phyloP scores from a whole-genome alignment of 2,329 filamentous ascomycete genomes.

The Chaetomium globosum region DNA sequence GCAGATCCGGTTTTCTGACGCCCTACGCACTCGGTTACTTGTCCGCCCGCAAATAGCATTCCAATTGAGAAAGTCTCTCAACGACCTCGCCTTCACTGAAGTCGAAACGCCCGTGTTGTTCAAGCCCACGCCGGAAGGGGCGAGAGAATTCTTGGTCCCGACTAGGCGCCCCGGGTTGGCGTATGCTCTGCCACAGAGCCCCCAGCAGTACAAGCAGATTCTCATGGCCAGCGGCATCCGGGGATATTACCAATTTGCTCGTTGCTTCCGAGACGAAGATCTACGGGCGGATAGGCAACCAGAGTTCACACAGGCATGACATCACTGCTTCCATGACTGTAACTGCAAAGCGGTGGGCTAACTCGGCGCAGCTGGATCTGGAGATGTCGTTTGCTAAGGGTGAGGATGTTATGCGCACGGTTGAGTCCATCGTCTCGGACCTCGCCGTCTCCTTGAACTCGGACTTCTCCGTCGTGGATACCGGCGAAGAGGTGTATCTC shows the following conservation, averaged over 20 bases:
- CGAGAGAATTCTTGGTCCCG: slow-evolving; percentile 90
- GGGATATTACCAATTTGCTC: slow-evolving; percentile 88
- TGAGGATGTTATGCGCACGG: slow-evolving; percentile 64
- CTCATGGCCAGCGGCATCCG: slow-evolving; percentile 87
- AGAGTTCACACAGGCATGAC: slow-evolving; percentile 82
- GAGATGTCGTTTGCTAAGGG: slow-evolving; percentile 87
- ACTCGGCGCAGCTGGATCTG: slow-evolving; percentile 71
- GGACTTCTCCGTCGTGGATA: slow-evolving; percentile 42
- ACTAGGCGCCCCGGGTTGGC: slow-evolving; percentile 74
- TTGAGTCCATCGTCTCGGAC: slow-evolving; percentile 56
- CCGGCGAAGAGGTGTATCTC: slow-evolving; percentile 40
- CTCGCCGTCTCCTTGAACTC: slow-evolving; percentile 57
- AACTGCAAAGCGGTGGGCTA: background rate
- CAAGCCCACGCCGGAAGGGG: slow-evolving; percentile 96
- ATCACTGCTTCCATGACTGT: background rate
- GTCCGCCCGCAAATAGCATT: slow-evolving; percentile 65
- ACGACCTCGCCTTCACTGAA: slow-evolving; percentile 66
- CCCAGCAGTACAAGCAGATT: slow-evolving; percentile 98
- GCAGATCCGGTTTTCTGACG: slow-evolving; percentile 74
- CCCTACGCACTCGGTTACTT: slow-evolving; percentile 67
- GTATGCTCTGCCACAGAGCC: slow-evolving; percentile 93
- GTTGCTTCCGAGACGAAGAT: slow-evolving; percentile 95
- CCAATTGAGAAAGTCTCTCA: slow-evolving; percentile 53
- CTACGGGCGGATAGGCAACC: slow-evolving; percentile 89
- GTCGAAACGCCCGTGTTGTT: slow-evolving; percentile 93